These are phyloP conservation scores for Apiotrichum mycotoxinovorans DNA, from an alignment of 1,284 basidiomycete species.

Conservation along the genomic window DNA sequence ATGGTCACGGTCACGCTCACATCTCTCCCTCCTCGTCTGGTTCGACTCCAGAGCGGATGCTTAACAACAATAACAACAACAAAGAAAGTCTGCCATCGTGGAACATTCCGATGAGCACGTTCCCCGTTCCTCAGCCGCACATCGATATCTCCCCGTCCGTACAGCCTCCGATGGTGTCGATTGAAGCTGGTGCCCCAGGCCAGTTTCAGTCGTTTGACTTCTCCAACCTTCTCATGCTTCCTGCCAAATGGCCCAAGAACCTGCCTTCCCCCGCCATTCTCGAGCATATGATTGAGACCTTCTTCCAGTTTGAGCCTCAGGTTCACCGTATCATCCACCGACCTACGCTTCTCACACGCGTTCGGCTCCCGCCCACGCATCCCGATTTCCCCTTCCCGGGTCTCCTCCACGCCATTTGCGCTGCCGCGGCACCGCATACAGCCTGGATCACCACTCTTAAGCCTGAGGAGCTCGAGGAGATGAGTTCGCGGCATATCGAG, in stretches of 20 bases:
- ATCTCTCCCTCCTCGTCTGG: conserved; percentile 2
- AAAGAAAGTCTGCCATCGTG: background rate
- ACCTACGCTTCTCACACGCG: conserved; percentile 41
- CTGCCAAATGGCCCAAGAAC: conserved; percentile 40
- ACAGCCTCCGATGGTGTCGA: conserved; percentile 6
- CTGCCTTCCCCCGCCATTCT: conserved; percentile 41
- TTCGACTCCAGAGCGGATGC: background rate
- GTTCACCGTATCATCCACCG: conserved; percentile 47
- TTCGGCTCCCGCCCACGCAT: conserved; percentile 50
- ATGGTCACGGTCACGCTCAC: background rate
- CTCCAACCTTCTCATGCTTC: conserved; percentile 33
- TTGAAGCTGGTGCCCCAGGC: conserved; percentile 15
- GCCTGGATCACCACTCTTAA: conserved; percentile 38
- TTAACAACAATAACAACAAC: background rate
- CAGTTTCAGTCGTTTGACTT: conserved; percentile 27
- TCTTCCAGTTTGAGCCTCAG: conserved; percentile 45
- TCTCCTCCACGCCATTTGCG: conserved; percentile 52
- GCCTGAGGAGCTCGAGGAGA: conserved; percentile 30
- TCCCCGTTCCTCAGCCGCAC: conserved; percentile 1
- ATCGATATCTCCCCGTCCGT: conserved; percentile 5
- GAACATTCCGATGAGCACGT: conserved; percentile 8
- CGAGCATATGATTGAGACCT: conserved; percentile 46
- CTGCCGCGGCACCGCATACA: conserved; percentile 46
- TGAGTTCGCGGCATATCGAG: conserved; percentile 21
- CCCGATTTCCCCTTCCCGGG: conserved; percentile 49